Percentiles rank a stretch among this genome's conserved stretches.
Evolutionary conservation across 306 rosid genomes (phyloP).

Genomic region (Sesbania bispinosa): DNA sequence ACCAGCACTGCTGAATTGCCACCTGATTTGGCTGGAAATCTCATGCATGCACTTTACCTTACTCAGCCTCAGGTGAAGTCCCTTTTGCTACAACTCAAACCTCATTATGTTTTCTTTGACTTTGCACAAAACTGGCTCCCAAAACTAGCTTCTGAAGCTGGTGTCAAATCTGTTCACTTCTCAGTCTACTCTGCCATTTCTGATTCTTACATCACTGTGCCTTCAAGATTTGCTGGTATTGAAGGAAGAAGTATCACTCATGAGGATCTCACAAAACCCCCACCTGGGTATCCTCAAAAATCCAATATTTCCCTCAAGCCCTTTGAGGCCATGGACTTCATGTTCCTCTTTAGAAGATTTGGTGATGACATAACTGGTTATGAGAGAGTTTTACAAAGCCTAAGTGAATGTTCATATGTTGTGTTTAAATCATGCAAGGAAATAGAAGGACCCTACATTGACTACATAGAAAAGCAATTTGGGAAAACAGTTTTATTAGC

Average conservation of each 20-base stretch:
- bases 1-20: slow-evolving; percentile 39
- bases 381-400: slow-evolving; percentile 27
- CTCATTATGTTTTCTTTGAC: slow-evolving; percentile 44
- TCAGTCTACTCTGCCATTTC: slow-evolving; percentile 34
- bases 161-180: slow-evolving; percentile 39
- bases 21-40: slow-evolving; percentile 18
- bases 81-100: slow-evolving; percentile 39
- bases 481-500: slow-evolving; percentile 24
- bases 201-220: slow-evolving; percentile 31
- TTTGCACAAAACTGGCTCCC: slow-evolving; percentile 61
- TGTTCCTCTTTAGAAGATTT: slow-evolving; percentile 28
- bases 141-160: slow-evolving; percentile 40
- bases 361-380: slow-evolving; percentile 28
- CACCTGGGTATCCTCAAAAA: slow-evolving; percentile 33
- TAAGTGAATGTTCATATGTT: slow-evolving; percentile 27
- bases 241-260: slow-evolving; percentile 19
- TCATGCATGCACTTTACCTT: slow-evolving; percentile 33
- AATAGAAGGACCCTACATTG: slow-evolving; percentile 40
- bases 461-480: slow-evolving; percentile 31
- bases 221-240: slow-evolving; percentile 20
- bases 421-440: slow-evolving; percentile 37
- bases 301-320: slow-evolving; percentile 20
- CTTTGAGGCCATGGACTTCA: slow-evolving; percentile 36
- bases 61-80: slow-evolving; percentile 37
- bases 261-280: slow-evolving; percentile 35